Conservation (phyloP, 1,139 yeast genomes). For the Wickerhamomyces sp. region DNA sequence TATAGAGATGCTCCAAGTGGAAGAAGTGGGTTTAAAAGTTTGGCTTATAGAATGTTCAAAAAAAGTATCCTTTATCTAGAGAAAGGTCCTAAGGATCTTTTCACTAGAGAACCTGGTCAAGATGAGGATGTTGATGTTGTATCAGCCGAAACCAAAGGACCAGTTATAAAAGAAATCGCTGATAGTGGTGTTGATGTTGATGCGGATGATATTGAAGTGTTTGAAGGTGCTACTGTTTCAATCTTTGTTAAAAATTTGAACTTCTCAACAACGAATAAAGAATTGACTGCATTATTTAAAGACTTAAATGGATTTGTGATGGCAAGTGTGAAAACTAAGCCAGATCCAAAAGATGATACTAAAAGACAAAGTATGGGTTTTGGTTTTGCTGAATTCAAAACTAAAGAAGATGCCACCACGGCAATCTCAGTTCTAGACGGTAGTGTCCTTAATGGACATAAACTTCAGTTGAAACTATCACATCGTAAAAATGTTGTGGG, state of each 20-base stretch:
- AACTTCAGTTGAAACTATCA: slow-evolving; percentile 80
- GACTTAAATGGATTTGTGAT: slow-evolving; percentile 73
- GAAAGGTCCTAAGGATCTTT: slow-evolving; percentile 86
- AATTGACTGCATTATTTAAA: slow-evolving; percentile 58
- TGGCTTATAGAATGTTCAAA: slow-evolving; percentile 83
- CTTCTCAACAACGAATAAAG: slow-evolving; percentile 65
- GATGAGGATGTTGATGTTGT: slow-evolving; percentile 27
- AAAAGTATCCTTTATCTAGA: slow-evolving; percentile 84
- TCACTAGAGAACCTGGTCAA: slow-evolving; percentile 51
- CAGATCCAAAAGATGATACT: slow-evolving; percentile 73
- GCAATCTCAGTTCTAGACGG: slow-evolving; percentile 79
- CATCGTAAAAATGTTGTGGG: slow-evolving; percentile 53
- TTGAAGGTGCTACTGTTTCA: slow-evolving; percentile 74
- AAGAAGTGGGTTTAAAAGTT: slow-evolving; percentile 81
- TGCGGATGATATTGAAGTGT: slow-evolving; percentile 40
- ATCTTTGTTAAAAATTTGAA: slow-evolving; percentile 89
- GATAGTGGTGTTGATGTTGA: slow-evolving; percentile 38
- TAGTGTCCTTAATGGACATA: slow-evolving; percentile 81
- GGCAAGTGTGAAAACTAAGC: slow-evolving; percentile 82
- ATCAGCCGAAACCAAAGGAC: slow-evolving; percentile 19
- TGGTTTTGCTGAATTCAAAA: slow-evolving; percentile 88
- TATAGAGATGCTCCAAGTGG: slow-evolving; percentile 81
- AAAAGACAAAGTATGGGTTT: slow-evolving; percentile 87
- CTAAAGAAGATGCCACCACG: slow-evolving; percentile 69
- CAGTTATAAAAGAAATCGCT: slow-evolving; percentile 37